Conservation (phyloP, 768 basidiomycete genomes). For the Agrocybe pediades region DNA sequence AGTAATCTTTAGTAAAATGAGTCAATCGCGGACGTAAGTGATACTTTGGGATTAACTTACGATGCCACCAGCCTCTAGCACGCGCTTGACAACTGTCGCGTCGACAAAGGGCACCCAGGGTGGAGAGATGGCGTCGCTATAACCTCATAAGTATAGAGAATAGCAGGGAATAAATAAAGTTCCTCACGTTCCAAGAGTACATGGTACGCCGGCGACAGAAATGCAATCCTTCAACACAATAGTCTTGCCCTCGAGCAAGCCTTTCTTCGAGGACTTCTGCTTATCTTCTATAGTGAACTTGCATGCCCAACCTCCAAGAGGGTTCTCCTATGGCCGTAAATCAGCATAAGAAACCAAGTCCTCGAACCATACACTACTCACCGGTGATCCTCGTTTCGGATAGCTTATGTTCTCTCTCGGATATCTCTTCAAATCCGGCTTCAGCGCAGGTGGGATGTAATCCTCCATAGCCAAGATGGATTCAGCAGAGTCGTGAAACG, state of each 20-base stretch:
- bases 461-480: constrained; percentile 21
- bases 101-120: constrained; percentile 30
- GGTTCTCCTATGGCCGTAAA: constrained; percentile 27
- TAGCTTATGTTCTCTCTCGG: constrained; percentile 20
- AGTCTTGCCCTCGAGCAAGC: constrained; percentile 36
- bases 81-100: constrained; percentile 44
- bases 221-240: constrained; percentile 47
- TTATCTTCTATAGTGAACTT: constrained; percentile 33
- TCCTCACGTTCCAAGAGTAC: constrained; percentile 37
- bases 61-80: constrained; percentile 42
- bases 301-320: constrained; percentile 35
- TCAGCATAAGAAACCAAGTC: neutral
- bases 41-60: constrained; percentile 7
- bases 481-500: constrained; percentile 22
- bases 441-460: constrained; percentile 16
- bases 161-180: neutral
- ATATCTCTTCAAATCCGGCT: constrained; percentile 20
- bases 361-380: neutral
- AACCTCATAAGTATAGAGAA: constrained; percentile 13
- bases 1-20: constrained; percentile 11
- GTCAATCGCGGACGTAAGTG: neutral
- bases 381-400: constrained; percentile 14
- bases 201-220: constrained; percentile 40
- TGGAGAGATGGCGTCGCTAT: constrained; percentile 24
- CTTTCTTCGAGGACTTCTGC: constrained; percentile 15